These are phyloP conservation scores for Xylaria castorea DNA, from an alignment of 495 filamentous ascomycete genomes.

Conservation along the genomic window DNA sequence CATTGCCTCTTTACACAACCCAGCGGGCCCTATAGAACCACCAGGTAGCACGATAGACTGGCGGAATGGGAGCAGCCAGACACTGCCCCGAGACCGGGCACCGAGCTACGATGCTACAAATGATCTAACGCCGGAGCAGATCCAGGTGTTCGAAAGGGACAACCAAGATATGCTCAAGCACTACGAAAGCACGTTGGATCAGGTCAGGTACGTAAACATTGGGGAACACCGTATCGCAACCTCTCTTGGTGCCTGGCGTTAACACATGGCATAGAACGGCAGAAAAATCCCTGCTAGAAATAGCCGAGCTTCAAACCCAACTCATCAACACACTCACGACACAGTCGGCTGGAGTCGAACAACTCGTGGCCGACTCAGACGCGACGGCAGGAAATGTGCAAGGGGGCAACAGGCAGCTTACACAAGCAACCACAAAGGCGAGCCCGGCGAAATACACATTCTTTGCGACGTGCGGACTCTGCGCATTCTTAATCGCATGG, in stretches of 20 bases:
- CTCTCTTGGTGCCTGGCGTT: background rate
- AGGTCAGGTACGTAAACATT: constrained; percentile 75
- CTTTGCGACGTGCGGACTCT: constrained; percentile 82
- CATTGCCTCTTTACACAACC: constrained; percentile 24
- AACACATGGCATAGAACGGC: constrained; percentile 72
- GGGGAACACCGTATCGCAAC: background rate
- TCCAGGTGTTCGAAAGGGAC: constrained; percentile 92
- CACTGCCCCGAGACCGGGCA: constrained; percentile 29
- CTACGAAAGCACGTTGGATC: constrained; percentile 88
- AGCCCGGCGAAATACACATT: constrained; percentile 91
- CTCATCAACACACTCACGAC: constrained; percentile 82
- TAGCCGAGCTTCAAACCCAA: constrained; percentile 88
- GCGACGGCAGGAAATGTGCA: constrained; percentile 84
- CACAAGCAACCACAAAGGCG: constrained; percentile 77
- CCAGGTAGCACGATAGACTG: constrained; percentile 27
- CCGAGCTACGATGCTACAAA: constrained; percentile 50
- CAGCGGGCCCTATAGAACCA: constrained; percentile 32
- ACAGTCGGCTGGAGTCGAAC: constrained; percentile 86
- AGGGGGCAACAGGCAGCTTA: constrained; percentile 88
- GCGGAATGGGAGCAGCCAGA: constrained; percentile 32
- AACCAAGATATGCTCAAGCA: constrained; percentile 91
- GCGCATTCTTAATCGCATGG: constrained; percentile 85
- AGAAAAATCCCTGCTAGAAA: constrained; percentile 89
- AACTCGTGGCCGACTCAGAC: constrained; percentile 84
- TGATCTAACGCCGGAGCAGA: constrained; percentile 78